Percentiles rank a stretch among this genome's conserved stretches.
Conservation (phyloP, 371 early-diverging fungal species). For the Mucor piriformis region DNA sequence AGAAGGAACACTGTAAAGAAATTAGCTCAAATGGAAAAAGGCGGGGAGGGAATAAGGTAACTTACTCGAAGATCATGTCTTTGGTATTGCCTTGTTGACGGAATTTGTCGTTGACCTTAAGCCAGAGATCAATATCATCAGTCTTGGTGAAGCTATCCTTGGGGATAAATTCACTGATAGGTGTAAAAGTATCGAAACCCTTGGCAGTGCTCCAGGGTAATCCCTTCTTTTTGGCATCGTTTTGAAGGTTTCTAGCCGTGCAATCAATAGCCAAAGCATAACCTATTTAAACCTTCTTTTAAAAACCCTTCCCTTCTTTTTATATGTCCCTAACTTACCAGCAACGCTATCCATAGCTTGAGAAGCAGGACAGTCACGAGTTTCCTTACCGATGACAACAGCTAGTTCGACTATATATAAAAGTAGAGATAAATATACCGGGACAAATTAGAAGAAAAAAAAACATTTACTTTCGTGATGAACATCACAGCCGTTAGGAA, state of each 20-base stretch:
- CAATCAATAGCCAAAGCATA: conserved; percentile 92
- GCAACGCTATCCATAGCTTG: conserved; percentile 72
- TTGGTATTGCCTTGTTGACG: conserved; percentile 84
- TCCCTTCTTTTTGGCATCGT: conserved; percentile 81
- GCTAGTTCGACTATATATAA: conserved; percentile 79
- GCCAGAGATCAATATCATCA: conserved; percentile 75
- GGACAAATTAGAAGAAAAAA: background rate
- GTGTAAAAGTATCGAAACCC: conserved; percentile 95
- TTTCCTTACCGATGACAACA: conserved; percentile 87
- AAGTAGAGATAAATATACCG: background rate
- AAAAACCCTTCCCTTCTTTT: background rate
- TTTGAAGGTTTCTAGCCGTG: conserved; percentile 91
- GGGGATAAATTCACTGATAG: conserved; percentile 86
- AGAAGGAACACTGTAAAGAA: conserved; percentile 61
- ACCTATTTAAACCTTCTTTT: conserved; percentile 43
- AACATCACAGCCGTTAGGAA: conserved; percentile 79
- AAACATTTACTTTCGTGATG: conserved; percentile 80
- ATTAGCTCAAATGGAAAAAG: background rate
- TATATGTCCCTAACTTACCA: conserved; percentile 50
- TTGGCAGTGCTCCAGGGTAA: conserved; percentile 93
- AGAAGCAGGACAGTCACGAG: conserved; percentile 70
- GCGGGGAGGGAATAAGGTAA: background rate
- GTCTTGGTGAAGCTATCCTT: conserved; percentile 72
- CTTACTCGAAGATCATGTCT: conserved; percentile 90
- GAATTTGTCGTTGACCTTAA: conserved; percentile 79